Base-by-base conservation (phyloP, 23 red algal genomes). In the Pyropia haitanensis region DNA sequence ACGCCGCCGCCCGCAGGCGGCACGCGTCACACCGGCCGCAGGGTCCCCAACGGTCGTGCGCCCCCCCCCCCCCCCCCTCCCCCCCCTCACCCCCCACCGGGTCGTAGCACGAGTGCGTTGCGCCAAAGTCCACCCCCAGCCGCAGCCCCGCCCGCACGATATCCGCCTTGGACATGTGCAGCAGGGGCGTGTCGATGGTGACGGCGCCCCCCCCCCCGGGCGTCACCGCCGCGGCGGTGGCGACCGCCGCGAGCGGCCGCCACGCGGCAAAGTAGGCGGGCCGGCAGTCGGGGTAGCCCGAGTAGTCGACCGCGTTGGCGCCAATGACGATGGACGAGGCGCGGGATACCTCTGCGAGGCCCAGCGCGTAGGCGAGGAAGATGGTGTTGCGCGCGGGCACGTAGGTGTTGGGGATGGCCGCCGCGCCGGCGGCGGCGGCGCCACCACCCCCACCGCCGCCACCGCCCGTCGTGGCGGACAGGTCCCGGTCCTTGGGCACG, bases 61-160 rank as follows among this genome's bases (percentile, higher is more conserved):
- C 52, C 18, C n/a, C n/a, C n/a, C 7, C 39, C 39, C 4, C 10
- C 39, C 39, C 39, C 4, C 39, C 39, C 39, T 46, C 10, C 39
- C 10, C 39, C 39, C 4, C 39, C 30, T 5, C 5, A 2, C 30
- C 39, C 7, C 39, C 39, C 39, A 46, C 39, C 39, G 91, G 92
- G 77, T 96, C 92, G 59, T 96, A 96, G 56, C 92, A 96, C 17
- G 83, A 89, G 72, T 89, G 83, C 5, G 92, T 96, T 22, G 90
- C 15, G 2, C 22, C 51, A 66, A 70, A 96, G 53, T 96, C 92
- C 16, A 96, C 92, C 22, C 85, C 92, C 3, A 87, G 79, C 30
- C 13, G 29, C 27, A 90, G 34, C 3, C 92, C 92, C 13, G 3
- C 15, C 18, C 51, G 27, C 14, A 96, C 90, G 60, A 96, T 90